phyloP scores from a whole-genome alignment of 1,139 yeast species.

The Yamadazyma atlantica region DNA sequence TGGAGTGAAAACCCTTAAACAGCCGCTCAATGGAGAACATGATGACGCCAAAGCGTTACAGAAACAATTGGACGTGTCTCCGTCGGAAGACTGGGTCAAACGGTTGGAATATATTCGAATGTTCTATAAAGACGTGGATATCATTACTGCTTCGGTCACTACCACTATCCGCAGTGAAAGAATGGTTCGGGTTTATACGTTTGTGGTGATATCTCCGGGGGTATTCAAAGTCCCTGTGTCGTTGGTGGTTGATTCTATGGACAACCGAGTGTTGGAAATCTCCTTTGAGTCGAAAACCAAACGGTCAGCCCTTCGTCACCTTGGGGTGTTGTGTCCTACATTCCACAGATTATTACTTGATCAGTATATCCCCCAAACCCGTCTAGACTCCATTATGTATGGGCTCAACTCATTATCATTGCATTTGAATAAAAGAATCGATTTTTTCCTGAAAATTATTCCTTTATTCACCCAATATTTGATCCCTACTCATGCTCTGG shows the following conservation, averaged over 20 bases:
- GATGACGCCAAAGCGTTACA: slow-evolving; percentile 23
- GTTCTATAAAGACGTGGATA: slow-evolving; percentile 16
- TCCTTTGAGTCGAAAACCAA: slow-evolving; percentile 6
- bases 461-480: slow-evolving; percentile 15
- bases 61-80: slow-evolving; percentile 31
- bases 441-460: slow-evolving; percentile 17
- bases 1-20: slow-evolving; percentile 3
- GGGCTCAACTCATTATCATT: slow-evolving; percentile 33
- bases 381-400: slow-evolving; percentile 30
- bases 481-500: slow-evolving; percentile 5
- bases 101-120: slow-evolving; percentile 26
- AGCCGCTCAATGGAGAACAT: slow-evolving; percentile 11
- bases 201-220: slow-evolving; percentile 21
- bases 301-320: neutral
- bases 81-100: slow-evolving; percentile 36
- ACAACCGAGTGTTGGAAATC: slow-evolving; percentile 19
- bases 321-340: slow-evolving; percentile 22
- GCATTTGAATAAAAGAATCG: slow-evolving; percentile 22
- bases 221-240: slow-evolving; percentile 23
- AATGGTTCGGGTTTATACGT: slow-evolving; percentile 15
- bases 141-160: slow-evolving; percentile 7
- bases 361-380: slow-evolving; percentile 27
- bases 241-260: slow-evolving; percentile 18
- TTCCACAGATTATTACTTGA: slow-evolving; percentile 18
- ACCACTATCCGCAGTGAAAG: slow-evolving; percentile 4